Conservation (phyloP, 768 basidiomycete genomes). For the Mycena metata region DNA sequence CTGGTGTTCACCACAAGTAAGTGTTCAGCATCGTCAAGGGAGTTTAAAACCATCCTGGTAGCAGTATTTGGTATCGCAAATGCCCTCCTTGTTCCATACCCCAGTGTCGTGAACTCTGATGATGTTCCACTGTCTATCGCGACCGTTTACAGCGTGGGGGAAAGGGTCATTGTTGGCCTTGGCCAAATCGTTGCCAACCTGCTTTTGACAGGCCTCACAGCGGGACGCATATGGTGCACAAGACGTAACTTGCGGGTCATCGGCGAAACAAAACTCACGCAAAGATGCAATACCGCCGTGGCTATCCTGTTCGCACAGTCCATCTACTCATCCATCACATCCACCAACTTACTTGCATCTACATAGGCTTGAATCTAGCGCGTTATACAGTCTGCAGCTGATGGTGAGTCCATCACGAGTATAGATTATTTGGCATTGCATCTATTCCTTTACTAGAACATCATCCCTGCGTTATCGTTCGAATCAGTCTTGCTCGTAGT, state of each 20-base stretch:
- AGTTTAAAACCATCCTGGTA: neutral
- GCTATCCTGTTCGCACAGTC: conserved; percentile 8
- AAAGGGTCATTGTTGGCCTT: neutral
- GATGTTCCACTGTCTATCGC: too few relatives aligned
- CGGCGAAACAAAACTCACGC: neutral
- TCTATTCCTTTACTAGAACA: neutral
- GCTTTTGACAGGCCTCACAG: conserved; percentile 4
- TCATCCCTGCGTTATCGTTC: conserved; percentile 5
- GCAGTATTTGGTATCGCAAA: conserved; percentile 12
- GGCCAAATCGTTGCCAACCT: neutral
- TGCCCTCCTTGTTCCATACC: neutral
- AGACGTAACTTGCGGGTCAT: neutral
- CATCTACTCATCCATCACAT: too few relatives aligned
- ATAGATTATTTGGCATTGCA: neutral
- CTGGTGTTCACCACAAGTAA: conserved; percentile 7
- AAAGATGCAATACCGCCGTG: conserved; percentile 17
- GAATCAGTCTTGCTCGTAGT: conserved; percentile 12
- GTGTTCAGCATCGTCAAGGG: neutral
- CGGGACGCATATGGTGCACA: conserved; percentile 19
- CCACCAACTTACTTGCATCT: neutral
- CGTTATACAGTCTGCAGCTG: neutral
- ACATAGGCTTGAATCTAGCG: neutral
- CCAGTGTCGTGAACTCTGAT: neutral
- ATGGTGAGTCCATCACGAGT: neutral
- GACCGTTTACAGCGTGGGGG: neutral